Evolutionary conservation across 2,329 filamentous ascomycete species (phyloP).

Genomic region (Septoria linicola): DNA sequence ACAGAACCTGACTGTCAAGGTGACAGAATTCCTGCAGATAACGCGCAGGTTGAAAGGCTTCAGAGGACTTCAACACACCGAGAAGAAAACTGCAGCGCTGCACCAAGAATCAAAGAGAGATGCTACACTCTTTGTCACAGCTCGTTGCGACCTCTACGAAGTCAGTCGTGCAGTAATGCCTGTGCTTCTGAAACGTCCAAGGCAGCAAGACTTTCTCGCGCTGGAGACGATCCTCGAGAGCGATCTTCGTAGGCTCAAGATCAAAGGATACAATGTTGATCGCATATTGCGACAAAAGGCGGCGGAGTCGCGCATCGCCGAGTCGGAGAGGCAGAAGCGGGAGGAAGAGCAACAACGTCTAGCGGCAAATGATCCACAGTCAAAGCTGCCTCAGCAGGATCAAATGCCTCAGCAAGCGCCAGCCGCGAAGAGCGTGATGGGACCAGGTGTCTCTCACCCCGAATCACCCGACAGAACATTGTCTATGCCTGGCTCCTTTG

Average conservation of each 20-base stretch:
- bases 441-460: slow-evolving; percentile 13
- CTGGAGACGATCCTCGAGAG: slow-evolving; percentile 88
- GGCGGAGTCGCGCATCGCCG: slow-evolving; percentile 81
- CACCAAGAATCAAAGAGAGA: slow-evolving; percentile 55
- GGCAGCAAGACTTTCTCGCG: slow-evolving; percentile 83
- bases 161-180: slow-evolving; percentile 84
- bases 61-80: slow-evolving; percentile 62
- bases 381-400: background rate
- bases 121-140: slow-evolving; percentile 73
- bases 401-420: slow-evolving; percentile 21
- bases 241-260: slow-evolving; percentile 75
- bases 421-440: slow-evolving; percentile 14
- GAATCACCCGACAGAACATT: slow-evolving; percentile 36
- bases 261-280: slow-evolving; percentile 93
- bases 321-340: slow-evolving; percentile 70
- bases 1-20: slow-evolving; percentile 73
- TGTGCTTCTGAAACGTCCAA: slow-evolving; percentile 75
- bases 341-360: slow-evolving; percentile 58
- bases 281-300: slow-evolving; percentile 86
- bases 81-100: slow-evolving; percentile 73
- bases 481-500: slow-evolving; percentile 72
- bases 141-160: slow-evolving; percentile 81
- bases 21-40: slow-evolving; percentile 75
- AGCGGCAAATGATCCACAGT: slow-evolving; percentile 36
- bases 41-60: slow-evolving; percentile 73